Base-by-base conservation (phyloP, 352 stramenopile species). In the Pythium grandisporangium region DNA sequence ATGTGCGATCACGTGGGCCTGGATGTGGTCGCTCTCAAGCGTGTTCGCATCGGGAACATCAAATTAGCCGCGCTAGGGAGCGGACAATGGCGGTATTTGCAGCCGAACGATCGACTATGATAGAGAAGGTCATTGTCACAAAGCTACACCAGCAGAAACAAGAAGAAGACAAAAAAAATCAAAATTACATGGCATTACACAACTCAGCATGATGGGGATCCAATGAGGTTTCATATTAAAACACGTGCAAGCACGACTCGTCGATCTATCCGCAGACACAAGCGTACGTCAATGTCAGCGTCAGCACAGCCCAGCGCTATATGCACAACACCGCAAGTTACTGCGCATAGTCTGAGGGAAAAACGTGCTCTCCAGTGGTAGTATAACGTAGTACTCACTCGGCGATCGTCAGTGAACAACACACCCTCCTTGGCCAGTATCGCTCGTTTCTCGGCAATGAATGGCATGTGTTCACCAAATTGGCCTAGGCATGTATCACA, bases 1-100 rank as follows among this genome's bases (percentile, higher is more conserved):
- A 98, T 98, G 95, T 95, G 93, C 53, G 81, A 95, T 36, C 71
- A 88, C 22, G 62, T 98, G 1, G 91, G 88, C 22, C 74, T 97
- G 47, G 37, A 65, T 25, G 93, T 98, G 5, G 55, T 90, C n/a
- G 69, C 69, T 39, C 74, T 98, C 14, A 93, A 97, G 60, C 76
- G 94, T 36, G 73, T 96, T 17, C 64, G 76, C 19, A 97, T 98
- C 53, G 86, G 84, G 43, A 68, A 65, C n/a, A 85, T 96, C 42
- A 84, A 75, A 25, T 59, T 96, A 4, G 77, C 72, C 6, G 62
- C 66, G 22, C 35, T 95, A 20, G 74, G 72, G 8, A 48, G 79
- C 2, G 80, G 82, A 7, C 63, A 87, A 41, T 95, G 82, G 82
- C 67, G 75, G 47, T 93, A 90, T 51, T 59, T 86, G 35, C 73